Evolutionary conservation across 768 basidiomycete species (phyloP), one percentile per base, ranked within the genome.

Genomic region (Calvatia gigantea): DNA sequence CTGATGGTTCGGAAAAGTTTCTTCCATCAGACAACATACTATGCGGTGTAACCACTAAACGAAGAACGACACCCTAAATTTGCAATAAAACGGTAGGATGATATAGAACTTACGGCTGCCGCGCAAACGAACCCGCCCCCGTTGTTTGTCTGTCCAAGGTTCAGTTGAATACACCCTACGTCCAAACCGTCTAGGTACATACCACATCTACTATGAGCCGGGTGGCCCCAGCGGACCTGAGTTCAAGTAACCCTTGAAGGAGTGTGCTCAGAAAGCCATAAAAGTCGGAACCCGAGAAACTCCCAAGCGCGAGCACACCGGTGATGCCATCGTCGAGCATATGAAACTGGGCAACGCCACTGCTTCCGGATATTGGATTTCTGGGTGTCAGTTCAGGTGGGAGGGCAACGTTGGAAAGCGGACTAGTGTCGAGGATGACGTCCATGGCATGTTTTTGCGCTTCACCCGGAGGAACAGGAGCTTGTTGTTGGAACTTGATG

Each of bases 171-270:
- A n/a, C n/a, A n/a, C n/a, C n/a, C 41, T 37, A 43, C 15, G 23
- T 33, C 43, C 38, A 38, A 28, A n/a, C 41, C 27, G 9, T 7
- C 23, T 11, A n/a, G 12, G 8, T 47, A 28, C 54, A 33, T 49
- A 83, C 81, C 57, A 85, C 78, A 67, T 85, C 84, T 21, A 85
- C 78, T 43, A 86, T 74, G 27, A 85, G 68, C 60, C 77, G 79
- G 2, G 73, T 77, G 6, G 80, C 82, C 27, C 84, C 83, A 51
- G 69, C 58, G 5, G 69, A 65, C 61, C 76, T 83, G 62, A 86
- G 62, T 15, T 73, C 73, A 28, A 73, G 61, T 58, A 84, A 63
- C 8, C 83, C 83, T 4, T 71, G 64, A 33, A 84, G 59, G 51
- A 85, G 62, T 23, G 75, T 73, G 23, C 67, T 60, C 49, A 78